phyloP scores from a whole-genome alignment of 1,139 yeast genomes.

The Yamadazyma conglobata region DNA sequence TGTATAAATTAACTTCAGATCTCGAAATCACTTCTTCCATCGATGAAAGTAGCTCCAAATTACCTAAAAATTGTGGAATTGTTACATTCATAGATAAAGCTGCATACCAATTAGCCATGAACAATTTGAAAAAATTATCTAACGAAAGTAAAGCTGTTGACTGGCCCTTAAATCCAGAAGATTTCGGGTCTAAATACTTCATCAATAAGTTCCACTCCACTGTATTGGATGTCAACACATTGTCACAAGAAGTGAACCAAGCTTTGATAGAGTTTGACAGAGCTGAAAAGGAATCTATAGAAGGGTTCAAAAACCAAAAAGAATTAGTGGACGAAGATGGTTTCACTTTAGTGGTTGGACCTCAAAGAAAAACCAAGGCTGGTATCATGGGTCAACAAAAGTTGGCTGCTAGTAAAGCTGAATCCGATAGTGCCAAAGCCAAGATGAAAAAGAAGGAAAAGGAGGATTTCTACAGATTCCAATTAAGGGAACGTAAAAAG shows the following conservation, averaged over 20 bases:
- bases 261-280: constrained; percentile 66
- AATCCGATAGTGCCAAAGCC: constrained; percentile 40
- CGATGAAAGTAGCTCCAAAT: constrained; percentile 33
- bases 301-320: constrained; percentile 52
- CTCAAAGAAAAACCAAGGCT: constrained; percentile 75
- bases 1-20: constrained; percentile 59
- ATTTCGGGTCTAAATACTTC: constrained; percentile 29
- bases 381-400: constrained; percentile 59
- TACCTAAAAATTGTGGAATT: constrained; percentile 73
- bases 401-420: constrained; percentile 38
- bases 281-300: constrained; percentile 64
- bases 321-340: constrained; percentile 87
- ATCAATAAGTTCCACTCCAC: constrained; percentile 25
- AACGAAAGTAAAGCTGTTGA: constrained; percentile 19
- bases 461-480: constrained; percentile 93
- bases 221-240: constrained; percentile 42
- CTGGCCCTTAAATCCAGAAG: constrained; percentile 29
- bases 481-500: constrained; percentile 89
- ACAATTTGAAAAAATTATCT: constrained; percentile 51
- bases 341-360: constrained; percentile 83
- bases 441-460: constrained; percentile 77
- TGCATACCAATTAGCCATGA: constrained; percentile 64
- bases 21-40: constrained; percentile 20
- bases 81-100: constrained; percentile 74
- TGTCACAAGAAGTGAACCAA: constrained; percentile 52